Conservation (phyloP, 2,329 filamentous ascomycete genomes). For the Ilyonectria robusta region DNA sequence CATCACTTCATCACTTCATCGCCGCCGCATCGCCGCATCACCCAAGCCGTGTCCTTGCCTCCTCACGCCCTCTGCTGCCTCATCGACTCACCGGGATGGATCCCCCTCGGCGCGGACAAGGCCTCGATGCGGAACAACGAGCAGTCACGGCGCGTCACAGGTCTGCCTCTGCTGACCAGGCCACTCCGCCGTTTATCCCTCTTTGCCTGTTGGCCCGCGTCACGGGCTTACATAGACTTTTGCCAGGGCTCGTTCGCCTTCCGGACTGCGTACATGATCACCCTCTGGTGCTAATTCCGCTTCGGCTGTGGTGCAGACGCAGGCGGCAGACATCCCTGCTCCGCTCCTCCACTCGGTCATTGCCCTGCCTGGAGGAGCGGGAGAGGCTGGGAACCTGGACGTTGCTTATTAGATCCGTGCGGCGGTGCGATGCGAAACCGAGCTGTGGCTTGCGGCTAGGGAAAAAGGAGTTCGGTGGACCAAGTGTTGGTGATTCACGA, state of each 20-base stretch:
- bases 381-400: constrained; percentile 18
- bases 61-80: neutral
- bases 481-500: constrained; percentile 4
- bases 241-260: constrained; percentile 5
- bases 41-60: neutral
- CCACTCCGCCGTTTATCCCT: neutral
- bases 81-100: constrained; percentile 25
- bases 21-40: no score
- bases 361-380: constrained; percentile 18
- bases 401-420: constrained; percentile 29
- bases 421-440: constrained; percentile 2
- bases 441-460: neutral
- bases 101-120: constrained; percentile 13
- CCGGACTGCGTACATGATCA: neutral
- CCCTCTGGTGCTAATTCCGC: constrained; percentile 27
- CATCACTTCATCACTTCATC: neutral
- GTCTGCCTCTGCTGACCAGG: constrained; percentile 1
- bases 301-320: constrained; percentile 39
- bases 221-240: constrained; percentile 7
- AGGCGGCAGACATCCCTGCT: constrained; percentile 23
- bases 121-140: constrained; percentile 28
- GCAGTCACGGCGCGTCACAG: constrained; percentile 15
- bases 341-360: constrained; percentile 8
- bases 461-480: neutral
- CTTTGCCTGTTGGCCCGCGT: neutral